phyloP scores from a whole-genome alignment of 257 asterid species.

The Mentha longifolia region DNA sequence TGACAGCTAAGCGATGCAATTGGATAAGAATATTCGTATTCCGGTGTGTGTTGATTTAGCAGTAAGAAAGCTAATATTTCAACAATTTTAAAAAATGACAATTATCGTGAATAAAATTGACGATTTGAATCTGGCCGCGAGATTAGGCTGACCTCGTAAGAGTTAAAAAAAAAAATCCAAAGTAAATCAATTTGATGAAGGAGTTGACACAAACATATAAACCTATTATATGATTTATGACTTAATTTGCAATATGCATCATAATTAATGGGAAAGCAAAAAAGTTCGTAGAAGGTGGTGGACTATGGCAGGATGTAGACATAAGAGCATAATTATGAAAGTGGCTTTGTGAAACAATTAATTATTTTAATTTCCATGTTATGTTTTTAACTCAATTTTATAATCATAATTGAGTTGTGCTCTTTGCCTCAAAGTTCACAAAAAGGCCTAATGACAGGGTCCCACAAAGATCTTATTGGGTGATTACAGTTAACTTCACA shows the following conservation, averaged over 20 bases:
- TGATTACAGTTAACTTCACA: conserved; percentile 39
- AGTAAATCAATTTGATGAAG: conserved; percentile 1
- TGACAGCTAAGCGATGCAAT: too few relatives aligned
- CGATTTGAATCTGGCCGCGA: too few relatives aligned
- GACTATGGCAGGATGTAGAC: conserved; percentile 28
- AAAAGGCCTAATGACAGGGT: conserved; percentile 40
- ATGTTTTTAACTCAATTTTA: conserved; percentile 26
- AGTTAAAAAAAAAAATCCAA: too few relatives aligned
- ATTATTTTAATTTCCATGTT: conserved; percentile 21
- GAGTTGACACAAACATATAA: conserved; percentile 25
- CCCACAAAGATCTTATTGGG: conserved; percentile 46
- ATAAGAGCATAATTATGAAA: conserved; percentile 47
- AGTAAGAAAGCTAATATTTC: too few relatives aligned
- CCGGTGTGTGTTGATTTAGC: too few relatives aligned
- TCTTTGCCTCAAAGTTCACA: conserved; percentile 56
- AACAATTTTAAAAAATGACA: too few relatives aligned
- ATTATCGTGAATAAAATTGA: too few relatives aligned
- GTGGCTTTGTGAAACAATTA: conserved; percentile 40
- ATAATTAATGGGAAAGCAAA: conserved; percentile 5
- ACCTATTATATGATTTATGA: neutral
- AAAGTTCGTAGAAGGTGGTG: conserved; percentile 26
- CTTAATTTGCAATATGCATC: conserved; percentile 7
- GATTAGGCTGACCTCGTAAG: too few relatives aligned
- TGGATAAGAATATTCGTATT: neutral
- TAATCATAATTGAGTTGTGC: conserved; percentile 27